Conservation (phyloP, 2,329 filamentous ascomycete species). For the Sporothrix mexicana region DNA sequence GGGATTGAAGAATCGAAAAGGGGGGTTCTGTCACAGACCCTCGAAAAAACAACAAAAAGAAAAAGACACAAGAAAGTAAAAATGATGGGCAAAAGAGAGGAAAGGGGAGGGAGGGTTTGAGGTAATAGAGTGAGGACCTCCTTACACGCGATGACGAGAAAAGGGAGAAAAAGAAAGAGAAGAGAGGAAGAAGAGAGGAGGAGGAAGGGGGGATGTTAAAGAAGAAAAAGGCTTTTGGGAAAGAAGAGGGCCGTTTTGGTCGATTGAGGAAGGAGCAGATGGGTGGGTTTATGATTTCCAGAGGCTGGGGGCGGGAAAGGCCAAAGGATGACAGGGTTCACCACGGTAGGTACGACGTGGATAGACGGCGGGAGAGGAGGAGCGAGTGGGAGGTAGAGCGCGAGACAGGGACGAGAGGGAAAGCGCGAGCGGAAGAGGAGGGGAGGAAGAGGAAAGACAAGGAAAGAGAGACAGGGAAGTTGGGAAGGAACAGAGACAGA, state of each 20-base stretch:
- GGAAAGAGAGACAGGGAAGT: constrained; percentile 23
- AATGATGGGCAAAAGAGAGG: constrained; percentile 25
- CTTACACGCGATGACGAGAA: constrained; percentile 32
- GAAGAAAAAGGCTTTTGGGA: constrained; percentile 22
- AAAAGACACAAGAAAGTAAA: constrained; percentile 28
- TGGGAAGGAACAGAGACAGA: constrained; percentile 29
- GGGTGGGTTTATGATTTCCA: constrained; percentile 39
- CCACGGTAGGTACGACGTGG: constrained; percentile 30
- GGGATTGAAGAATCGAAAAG: constrained; percentile 45
- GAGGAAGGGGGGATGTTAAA: constrained; percentile 42
- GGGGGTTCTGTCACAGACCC: constrained; percentile 44
- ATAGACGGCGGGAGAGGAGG: not conserved
- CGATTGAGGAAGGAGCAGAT: constrained; percentile 33
- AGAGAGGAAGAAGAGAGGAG: constrained; percentile 49
- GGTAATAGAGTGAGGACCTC: constrained; percentile 23
- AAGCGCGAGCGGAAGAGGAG: constrained; percentile 40
- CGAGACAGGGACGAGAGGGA: constrained; percentile 13
- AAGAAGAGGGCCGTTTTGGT: constrained; percentile 24
- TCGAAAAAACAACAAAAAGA: constrained; percentile 23
- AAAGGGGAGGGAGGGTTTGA: constrained; percentile 35
- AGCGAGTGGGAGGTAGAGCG: not conserved
- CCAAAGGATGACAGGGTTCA: constrained; percentile 24
- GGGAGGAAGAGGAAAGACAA: constrained; percentile 46
- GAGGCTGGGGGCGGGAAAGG: constrained; percentile 25
- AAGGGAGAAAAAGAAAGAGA: constrained; percentile 35